Percentiles rank a stretch among this genome's conserved stretches.
Evolutionary conservation across 2,329 filamentous ascomycete genomes (phyloP).

Genomic region (Rutstroemia sp.): DNA sequence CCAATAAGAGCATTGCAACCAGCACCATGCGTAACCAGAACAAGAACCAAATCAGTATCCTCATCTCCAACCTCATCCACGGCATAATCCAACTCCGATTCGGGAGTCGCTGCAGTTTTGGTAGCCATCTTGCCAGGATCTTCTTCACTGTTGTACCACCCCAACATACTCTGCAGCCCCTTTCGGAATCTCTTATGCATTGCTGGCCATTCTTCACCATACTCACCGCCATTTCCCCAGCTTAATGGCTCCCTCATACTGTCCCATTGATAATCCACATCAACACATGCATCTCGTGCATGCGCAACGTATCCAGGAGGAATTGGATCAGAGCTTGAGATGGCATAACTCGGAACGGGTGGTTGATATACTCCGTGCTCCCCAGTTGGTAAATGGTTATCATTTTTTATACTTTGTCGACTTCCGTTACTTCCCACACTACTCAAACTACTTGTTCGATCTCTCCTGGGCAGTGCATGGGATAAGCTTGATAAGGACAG

Average conservation of each 20-base stretch:
- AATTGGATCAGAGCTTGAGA: conserved; percentile 73
- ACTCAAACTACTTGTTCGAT: conserved; percentile 29
- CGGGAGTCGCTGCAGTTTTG: conserved; percentile 33
- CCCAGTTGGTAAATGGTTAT: conserved; percentile 8
- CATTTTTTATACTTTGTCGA: conserved; percentile 13
- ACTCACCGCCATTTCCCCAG: conserved; percentile 83
- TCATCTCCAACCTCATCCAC: conserved; percentile 46
- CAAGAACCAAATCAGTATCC: conserved; percentile 66
- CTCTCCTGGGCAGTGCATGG: conserved; percentile 24
- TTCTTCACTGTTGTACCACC: conserved; percentile 67
- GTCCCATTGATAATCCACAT: conserved; percentile 95
- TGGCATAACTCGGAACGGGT: conserved; percentile 74
- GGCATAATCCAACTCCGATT: conserved; percentile 23
- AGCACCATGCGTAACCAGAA: conserved; percentile 89
- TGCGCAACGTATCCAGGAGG: conserved; percentile 85
- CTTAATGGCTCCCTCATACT: conserved; percentile 70
- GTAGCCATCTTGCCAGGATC: conserved; percentile 45
- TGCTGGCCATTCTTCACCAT: conserved; percentile 88
- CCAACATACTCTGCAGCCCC: conserved; percentile 70
- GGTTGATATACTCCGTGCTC: conserved; percentile 54
- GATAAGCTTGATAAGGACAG: conserved; percentile 21
- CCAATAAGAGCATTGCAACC: conserved; percentile 94
- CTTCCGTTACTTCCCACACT: conserved; percentile 25
- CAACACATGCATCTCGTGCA: conserved; percentile 76
- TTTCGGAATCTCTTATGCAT: conserved; percentile 89